phyloP scores from a whole-genome alignment of 192 early-diverging fungal genomes.

The Dissophora globulifera region DNA sequence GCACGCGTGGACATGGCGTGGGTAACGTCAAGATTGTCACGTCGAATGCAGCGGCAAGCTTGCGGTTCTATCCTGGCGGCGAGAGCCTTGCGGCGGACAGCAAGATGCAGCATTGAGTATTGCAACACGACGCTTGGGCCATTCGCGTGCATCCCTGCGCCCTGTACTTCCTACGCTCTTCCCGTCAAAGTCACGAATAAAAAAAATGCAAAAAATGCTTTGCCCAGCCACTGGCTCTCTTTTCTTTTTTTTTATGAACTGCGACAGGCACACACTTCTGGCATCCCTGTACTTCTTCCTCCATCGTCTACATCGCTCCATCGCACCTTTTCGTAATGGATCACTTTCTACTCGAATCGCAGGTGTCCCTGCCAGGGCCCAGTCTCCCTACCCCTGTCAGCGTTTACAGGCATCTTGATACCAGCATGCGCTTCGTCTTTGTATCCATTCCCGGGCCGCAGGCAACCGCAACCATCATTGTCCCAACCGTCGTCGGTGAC shows the following conservation, averaged over 20 bases:
- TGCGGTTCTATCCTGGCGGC: constrained; percentile 37
- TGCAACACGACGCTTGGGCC: too few relatives aligned
- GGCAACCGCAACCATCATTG: constrained; percentile 72
- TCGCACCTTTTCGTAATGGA: constrained; percentile 14
- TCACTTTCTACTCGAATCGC: constrained; percentile 41
- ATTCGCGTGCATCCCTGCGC: too few relatives aligned
- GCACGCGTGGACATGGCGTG: constrained; percentile 12
- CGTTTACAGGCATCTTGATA: constrained; percentile 60
- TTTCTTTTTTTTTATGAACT: constrained; percentile 14
- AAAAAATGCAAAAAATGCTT: too few relatives aligned
- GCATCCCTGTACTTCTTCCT: background rate
- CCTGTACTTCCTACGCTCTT: too few relatives aligned
- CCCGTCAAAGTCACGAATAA: too few relatives aligned
- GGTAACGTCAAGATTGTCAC: constrained; percentile 16
- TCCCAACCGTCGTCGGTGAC: constrained; percentile 75
- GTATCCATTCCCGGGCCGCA: constrained; percentile 73
- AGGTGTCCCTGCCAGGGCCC: constrained; percentile 47
- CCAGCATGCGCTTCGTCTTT: constrained; percentile 69
- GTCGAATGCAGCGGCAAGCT: constrained; percentile 10
- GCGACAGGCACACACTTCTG: background rate
- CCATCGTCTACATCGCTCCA: background rate
- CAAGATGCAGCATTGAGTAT: constrained; percentile 2
- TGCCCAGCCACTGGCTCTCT: too few relatives aligned
- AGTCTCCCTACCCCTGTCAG: constrained; percentile 51
- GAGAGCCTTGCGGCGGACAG: constrained; percentile 15